Base-by-base conservation (phyloP, 345 rosid species). In the Garcia nutans region DNA sequence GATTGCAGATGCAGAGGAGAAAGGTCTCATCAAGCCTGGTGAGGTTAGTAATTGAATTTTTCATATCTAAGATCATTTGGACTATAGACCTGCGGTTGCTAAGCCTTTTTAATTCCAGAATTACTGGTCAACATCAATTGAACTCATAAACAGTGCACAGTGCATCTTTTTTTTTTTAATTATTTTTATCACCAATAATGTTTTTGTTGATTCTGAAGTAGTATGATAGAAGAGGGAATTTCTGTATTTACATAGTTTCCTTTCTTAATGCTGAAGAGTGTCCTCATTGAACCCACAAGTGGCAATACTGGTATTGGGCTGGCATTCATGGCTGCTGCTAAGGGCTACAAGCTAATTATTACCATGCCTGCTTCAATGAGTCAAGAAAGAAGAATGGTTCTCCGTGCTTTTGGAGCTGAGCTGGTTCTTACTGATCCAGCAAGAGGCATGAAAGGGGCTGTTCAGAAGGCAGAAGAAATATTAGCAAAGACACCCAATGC, bases 351-450 rank as follows among this genome's bases (percentile, higher is more conserved):
- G 71, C 88, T 89, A 55, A 89, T 91, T 59, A 85, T 91, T 61
- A 87, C 90, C 28, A 91, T 91, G 96, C 96, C 96, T 68, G 84
- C 96, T 75, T 84, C 93, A 22, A 88, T 91, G 96, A 91, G 96
- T 78, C 81, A 89, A n/a, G 96, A 91, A 77, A 89, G 96, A 87
- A 88, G 93, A 85, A 91, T 88, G 80, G 85, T 91, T 73, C 96
- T 91, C 69, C 88, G 85, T 64, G 96, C 88, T 71, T 89, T 91
- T 74, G 93, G 96, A 72, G 92, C 93, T 71, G 92, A 91, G 87
- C 80, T 91, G 73, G 86, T 91, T 72, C 91, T 91, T 54, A 89
- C 93, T 16, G 89, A 87, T 81, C 89, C 91, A 16, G 91, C 92
- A 70, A 82, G 79, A 72, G 92, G 89, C 76, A 82, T 89, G 89